Evolutionary conservation across 2,329 filamentous ascomycete genomes (phyloP).

Genomic region (Fusarium sp.): DNA sequence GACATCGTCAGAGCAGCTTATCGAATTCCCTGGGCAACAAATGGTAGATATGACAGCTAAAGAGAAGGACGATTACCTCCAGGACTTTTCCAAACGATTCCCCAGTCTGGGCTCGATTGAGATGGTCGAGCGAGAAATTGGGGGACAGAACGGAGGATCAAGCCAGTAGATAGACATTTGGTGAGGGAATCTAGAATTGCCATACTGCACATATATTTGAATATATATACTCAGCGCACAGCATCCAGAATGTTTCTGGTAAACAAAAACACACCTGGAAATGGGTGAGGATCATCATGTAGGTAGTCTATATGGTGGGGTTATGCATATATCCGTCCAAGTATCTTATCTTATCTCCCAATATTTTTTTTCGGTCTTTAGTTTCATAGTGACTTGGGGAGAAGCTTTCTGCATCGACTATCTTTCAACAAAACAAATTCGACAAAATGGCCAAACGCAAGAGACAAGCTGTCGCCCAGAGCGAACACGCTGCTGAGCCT

Average conservation of each 20-base stretch:
- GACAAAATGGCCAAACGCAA: constrained; percentile 64
- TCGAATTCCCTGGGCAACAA: constrained; percentile 64
- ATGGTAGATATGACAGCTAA: constrained; percentile 67
- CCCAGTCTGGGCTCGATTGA: constrained; percentile 88
- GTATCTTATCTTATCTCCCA: constrained; percentile 53
- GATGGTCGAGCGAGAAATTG: constrained; percentile 80
- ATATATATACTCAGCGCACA: constrained; percentile 48
- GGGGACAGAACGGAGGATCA: constrained; percentile 50
- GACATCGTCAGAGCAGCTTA: constrained; percentile 55
- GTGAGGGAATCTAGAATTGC: constrained; percentile 26
- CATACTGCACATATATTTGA: constrained; percentile 42
- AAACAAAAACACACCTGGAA: neutral
- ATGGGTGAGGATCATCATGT: constrained; percentile 26
- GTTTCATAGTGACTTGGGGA: constrained; percentile 13
- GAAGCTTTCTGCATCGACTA: constrained; percentile 17
- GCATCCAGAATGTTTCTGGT: constrained; percentile 29
- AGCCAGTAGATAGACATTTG: constrained; percentile 39
- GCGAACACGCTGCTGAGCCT: constrained; percentile 45
- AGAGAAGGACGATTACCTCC: constrained; percentile 75
- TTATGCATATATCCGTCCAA: constrained; percentile 40
- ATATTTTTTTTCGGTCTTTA: constrained; percentile 46
- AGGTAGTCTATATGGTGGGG: constrained; percentile 34
- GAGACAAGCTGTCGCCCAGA: constrained; percentile 55
- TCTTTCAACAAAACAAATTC: constrained; percentile 24
- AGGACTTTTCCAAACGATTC: constrained; percentile 85